These are phyloP conservation scores for Petunia axillaris DNA, from an alignment of 257 asterid species.

Conservation along the genomic window DNA sequence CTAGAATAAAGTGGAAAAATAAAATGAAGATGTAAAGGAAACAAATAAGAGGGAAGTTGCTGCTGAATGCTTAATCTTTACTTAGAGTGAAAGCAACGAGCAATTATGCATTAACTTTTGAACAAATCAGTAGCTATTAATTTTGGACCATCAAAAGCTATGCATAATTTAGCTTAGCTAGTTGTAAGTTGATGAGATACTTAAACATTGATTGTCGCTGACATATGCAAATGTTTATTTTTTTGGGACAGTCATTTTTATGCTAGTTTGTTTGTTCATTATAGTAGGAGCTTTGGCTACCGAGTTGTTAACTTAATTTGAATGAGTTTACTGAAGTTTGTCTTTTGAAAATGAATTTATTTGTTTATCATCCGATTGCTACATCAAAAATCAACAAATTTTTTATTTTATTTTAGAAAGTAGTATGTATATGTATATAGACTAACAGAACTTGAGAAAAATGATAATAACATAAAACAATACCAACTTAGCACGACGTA, in stretches of 20 bases:
- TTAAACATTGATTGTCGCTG: background rate
- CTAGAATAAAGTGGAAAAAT: background rate
- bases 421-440: no score
- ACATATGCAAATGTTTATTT: constrained; percentile 7
- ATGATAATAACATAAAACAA: no score
- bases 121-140: background rate
- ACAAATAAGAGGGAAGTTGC: background rate
- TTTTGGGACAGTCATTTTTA: background rate
- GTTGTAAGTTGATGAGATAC: background rate
- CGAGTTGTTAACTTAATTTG: background rate
- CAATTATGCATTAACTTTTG: background rate
- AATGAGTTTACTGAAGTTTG: no score
- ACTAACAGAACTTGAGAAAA: no score
- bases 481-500: no score
- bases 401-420: no score
- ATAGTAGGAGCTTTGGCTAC: background rate
- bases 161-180: background rate
- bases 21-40: background rate
- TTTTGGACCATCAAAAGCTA: background rate
- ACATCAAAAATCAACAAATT: no score
- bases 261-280: background rate
- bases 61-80: background rate
- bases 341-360: no score
- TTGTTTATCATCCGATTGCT: no score
- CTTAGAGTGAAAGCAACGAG: background rate